Evolutionary conservation across 305 asterid species (phyloP).

Genomic region (Rubia tinctorum): DNA sequence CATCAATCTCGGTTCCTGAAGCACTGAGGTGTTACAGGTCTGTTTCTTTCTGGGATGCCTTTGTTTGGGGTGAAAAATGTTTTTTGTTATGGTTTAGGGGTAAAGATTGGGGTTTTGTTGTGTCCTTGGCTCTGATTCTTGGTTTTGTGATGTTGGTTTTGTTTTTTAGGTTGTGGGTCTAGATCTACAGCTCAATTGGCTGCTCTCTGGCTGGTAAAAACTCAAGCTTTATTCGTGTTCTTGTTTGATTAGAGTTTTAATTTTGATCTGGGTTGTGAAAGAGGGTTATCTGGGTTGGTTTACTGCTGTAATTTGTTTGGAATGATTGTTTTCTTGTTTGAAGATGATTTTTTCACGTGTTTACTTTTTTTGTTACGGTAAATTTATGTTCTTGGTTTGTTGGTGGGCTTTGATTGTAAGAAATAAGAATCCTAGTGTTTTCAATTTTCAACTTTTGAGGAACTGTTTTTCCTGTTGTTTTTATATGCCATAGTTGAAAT

Average conservation of each 20-base stretch:
- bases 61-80: background rate
- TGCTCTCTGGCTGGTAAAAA: constrained; percentile 50
- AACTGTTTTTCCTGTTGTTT: background rate
- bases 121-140: constrained; percentile 19
- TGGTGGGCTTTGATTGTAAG: constrained; percentile 7
- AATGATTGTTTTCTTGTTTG: constrained; percentile 24
- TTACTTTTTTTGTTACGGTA: background rate
- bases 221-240: constrained; percentile 16
- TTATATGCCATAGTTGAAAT: background rate
- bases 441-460: background rate
- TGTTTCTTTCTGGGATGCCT: constrained; percentile 22
- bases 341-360: constrained; percentile 5
- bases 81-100: background rate
- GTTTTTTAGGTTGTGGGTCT: constrained; percentile 53
- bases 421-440: background rate
- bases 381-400: constrained; percentile 4
- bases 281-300: background rate
- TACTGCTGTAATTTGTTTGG: background rate
- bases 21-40: constrained; percentile 28
- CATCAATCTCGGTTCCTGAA: constrained; percentile 10
- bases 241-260: constrained; percentile 3
- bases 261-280: constrained; percentile 7
- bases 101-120: constrained; percentile 31
- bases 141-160: constrained; percentile 30
- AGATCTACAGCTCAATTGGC: constrained; percentile 55